A percentile compares a stretch with the other conserved stretches of the same genome.
Conservation (phyloP, 2,329 filamentous ascomycete genomes). For the Celoporthe dispersa region DNA sequence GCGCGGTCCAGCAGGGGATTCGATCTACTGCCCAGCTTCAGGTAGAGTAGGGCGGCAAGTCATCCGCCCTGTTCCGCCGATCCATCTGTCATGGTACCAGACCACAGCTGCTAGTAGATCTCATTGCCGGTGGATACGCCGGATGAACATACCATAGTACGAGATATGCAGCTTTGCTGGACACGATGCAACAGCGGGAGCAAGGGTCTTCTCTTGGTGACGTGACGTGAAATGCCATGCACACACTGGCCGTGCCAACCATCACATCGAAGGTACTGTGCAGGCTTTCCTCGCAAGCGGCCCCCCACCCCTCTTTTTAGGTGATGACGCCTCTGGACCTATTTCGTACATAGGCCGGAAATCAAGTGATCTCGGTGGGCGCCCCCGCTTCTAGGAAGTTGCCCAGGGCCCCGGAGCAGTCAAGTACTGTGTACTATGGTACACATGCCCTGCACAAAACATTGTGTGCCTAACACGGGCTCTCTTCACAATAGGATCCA, state of each 20-base stretch:
- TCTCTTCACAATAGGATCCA: not conserved
- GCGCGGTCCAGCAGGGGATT: not conserved
- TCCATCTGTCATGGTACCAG: not conserved
- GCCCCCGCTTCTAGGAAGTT: slow-evolving; percentile 5
- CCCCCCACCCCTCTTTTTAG: not conserved
- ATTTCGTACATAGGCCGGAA: slow-evolving; percentile 15
- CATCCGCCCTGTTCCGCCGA: not conserved
- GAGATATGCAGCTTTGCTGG: not conserved
- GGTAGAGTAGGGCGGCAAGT: not conserved
- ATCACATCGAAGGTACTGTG: not conserved
- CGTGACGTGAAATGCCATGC: not conserved
- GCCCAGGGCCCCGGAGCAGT: not conserved
- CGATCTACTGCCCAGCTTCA: not conserved
- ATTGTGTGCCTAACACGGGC: not conserved
- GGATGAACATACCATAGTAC: not conserved
- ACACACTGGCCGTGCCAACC: no score
- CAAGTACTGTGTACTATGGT: not conserved
- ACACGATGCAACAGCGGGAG: not conserved
- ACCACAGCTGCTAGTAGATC: not conserved
- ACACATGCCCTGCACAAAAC: not conserved
- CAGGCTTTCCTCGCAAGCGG: not conserved
- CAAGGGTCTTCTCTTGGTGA: not conserved
- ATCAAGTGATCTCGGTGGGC: slow-evolving; percentile 22
- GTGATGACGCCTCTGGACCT: not conserved
- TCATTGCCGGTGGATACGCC: not conserved